Conservation (phyloP, 345 rosid species). For the Hypericum androsaemum region DNA sequence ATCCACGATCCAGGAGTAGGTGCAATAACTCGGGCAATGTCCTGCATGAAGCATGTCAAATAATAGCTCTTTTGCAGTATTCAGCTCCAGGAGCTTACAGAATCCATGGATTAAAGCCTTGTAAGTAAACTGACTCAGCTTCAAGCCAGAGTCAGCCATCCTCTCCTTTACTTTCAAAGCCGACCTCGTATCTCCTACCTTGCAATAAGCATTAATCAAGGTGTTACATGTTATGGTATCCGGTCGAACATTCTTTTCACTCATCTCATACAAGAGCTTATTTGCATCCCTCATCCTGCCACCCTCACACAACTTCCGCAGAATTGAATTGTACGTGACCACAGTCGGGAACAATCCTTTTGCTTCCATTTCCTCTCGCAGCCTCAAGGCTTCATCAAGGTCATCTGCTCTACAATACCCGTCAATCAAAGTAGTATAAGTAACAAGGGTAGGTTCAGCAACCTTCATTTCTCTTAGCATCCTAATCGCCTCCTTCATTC, state of each 20-base stretch:
- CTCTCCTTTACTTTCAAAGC: conserved; percentile 73
- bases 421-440: conserved; percentile 79
- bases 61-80: conserved; percentile 59
- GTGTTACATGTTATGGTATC: conserved; percentile 86
- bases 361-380: conserved; percentile 58
- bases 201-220: conserved; percentile 78
- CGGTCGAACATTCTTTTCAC: conserved; percentile 57
- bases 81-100: conserved; percentile 59
- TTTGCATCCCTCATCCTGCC: conserved; percentile 82
- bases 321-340: conserved; percentile 67
- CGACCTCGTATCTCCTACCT: conserved; percentile 68
- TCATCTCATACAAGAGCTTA: conserved; percentile 68
- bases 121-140: conserved; percentile 53
- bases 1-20: conserved; percentile 81
- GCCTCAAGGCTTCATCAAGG: conserved; percentile 61
- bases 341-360: conserved; percentile 63
- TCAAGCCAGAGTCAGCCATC: conserved; percentile 74
- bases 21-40: conserved; percentile 61
- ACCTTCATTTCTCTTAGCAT: conserved; percentile 64
- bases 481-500: conserved; percentile 82
- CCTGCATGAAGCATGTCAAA: conserved; percentile 65
- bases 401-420: conserved; percentile 76
- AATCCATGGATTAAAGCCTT: conserved; percentile 79
- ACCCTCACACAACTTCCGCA: conserved; percentile 69
- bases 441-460: conserved; percentile 51